Conservation (phyloP, 1,284 basidiomycete species). For the Puccinia horiana region DNA sequence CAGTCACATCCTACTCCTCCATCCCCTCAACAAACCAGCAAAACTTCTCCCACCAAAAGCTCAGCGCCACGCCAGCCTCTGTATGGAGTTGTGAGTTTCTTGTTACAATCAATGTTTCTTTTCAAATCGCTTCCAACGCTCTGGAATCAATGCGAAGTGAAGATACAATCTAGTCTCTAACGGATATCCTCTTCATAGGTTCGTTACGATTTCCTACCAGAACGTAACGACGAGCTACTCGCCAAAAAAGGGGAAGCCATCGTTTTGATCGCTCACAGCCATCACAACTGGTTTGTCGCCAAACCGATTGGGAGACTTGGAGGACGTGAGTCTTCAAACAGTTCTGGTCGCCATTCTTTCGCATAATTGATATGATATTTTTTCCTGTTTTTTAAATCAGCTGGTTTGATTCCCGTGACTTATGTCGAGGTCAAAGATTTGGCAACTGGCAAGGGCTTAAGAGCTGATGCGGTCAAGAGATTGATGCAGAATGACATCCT, state of each 20-base stretch:
- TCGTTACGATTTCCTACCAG: conserved; percentile 30
- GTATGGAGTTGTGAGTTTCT: conserved; percentile 33
- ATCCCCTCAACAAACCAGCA: background rate
- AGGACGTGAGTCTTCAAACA: conserved; percentile 36
- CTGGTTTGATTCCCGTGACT: conserved; percentile 91
- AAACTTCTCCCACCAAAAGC: background rate
- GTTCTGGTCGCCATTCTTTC: background rate
- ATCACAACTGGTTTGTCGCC: conserved; percentile 61
- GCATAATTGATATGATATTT: background rate
- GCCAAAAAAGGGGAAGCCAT: conserved; percentile 56
- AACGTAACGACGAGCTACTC: conserved; percentile 27
- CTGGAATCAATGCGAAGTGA: background rate
- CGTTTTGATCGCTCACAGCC: conserved; percentile 64
- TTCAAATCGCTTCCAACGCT: background rate
- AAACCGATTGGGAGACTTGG: conserved; percentile 47
- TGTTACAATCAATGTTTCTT: too few species aligned
- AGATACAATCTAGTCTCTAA: background rate
- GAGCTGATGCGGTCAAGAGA: conserved; percentile 67
- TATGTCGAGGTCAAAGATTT: conserved; percentile 97
- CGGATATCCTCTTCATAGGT: conserved; percentile 10
- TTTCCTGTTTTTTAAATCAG: conserved; percentile 58
- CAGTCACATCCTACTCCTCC: conserved; percentile 16
- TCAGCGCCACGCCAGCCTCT: conserved; percentile 8
- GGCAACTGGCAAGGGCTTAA: conserved; percentile 64
- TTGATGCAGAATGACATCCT: conserved; percentile 82